Base-by-base conservation (phyloP, 805 yeast genomes). In the Wickerhamiella brachini region DNA sequence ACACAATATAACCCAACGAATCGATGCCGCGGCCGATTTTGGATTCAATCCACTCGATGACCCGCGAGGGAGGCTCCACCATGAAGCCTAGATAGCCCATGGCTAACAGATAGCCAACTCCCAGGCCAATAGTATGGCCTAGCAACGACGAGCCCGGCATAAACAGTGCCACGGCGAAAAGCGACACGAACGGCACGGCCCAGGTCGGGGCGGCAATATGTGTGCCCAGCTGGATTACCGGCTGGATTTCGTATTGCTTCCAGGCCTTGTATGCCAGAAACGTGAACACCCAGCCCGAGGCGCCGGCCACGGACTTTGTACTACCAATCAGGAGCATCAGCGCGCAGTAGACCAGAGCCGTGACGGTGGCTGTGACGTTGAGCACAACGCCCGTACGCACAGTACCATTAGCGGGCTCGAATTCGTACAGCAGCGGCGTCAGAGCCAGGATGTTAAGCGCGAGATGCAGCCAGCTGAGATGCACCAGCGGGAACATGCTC, bases 341-440 rank as follows among this genome's bases (percentile, higher is more conserved):
- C 7, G 56, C 5, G 44, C 83, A 75, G 65, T 76, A 82, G 45
- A 77, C 75, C 41, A 85, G 60, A 3, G 83, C 95, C 1, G 90
- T 74, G 3, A 78, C 65, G 1, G 82, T 79, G 1, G 95, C 85
- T 47, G 83, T 65, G 23, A 84, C 62, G 63, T 86, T 87, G 51
- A 88, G 69, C 15, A 87, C 80, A 45, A 88, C 71, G 3, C 94
- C 95, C 3, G 95, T 83, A 65, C 85, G 78, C 2, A 87, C 83
- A 0, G 97, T 86, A 5, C 96, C 97, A 60, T 85, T 82, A 21
- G 67, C 63, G 51, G 73, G 68, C 69, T 87, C 96, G 65, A 81
- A 87, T 49, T 72, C 70, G 12, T 81, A 70, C 59, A 86, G 64
- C 20, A 84, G 79, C 0, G 82, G 75, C 52, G 75, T 69, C 45